Base-by-base conservation (phyloP, 176 grass and related monocot genomes). In the Cenchrus americanus region DNA sequence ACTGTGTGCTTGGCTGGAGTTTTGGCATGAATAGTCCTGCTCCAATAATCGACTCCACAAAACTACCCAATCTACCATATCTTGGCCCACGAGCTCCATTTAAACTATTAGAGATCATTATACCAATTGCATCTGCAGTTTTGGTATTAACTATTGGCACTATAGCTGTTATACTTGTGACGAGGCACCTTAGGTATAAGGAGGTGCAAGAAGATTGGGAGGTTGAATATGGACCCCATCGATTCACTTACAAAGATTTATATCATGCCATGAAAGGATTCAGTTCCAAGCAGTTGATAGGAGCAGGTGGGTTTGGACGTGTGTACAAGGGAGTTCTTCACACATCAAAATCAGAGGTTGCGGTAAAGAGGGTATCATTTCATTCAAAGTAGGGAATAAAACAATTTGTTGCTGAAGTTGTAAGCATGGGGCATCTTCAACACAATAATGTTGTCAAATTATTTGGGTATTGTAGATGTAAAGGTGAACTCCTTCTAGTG, bases 171-270 rank as follows among this genome's bases (percentile, higher is more conserved):
- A 17, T 75, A 3, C 34, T 77, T 24, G 42, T 80, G 14, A 58
- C 66, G 42, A 76, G 82, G 13, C 70, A 80, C 50, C 0, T 54
- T 0, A 69, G 54, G 30, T 89, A 74, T 5, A 70, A 69, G 9
- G 88, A 86, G 79, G 1, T 75, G 5, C 57, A 50, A 0, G 84
- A 91, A 75, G 89, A 91, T 47, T 91, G 89, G 89, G 89, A 91
- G 30, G 41, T 84, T 5, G 80, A 91, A 19, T 84, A 77, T 10
- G 82, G 87, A 0, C 89, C 85, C 1, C 80, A 76, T 3, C 65
- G 83, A n/a, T 85, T 85, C 19, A 7, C 73, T 5, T 85, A 78
- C 64, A 77, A 85, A 14, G 83, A 85, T 69, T 11, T 85, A 7
- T 78, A 8, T 34, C 18, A 8, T 19, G 73, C 83, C 2, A 85